Evolutionary conservation across 441 rosid genomes (phyloP).

Genomic region (Heliophila coronopifolia): DNA sequence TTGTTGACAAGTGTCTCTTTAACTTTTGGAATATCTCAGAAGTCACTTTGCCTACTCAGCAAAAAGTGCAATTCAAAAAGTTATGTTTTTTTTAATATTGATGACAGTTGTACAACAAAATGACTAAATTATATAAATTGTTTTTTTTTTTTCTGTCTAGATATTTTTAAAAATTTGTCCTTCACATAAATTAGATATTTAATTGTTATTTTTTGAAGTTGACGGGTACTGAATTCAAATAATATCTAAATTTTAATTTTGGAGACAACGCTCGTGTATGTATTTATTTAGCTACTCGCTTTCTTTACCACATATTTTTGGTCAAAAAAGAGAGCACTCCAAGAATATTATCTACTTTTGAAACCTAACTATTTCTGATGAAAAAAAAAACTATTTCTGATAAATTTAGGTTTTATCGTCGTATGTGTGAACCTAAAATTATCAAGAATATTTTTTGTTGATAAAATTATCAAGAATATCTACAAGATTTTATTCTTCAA

Average conservation of each 20-base stretch:
- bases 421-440: no score
- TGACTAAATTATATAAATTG: conserved; percentile 12
- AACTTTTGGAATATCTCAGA: conserved; percentile 24
- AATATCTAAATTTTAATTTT: conserved; percentile 10
- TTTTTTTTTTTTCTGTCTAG: not conserved
- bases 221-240: conserved; percentile 25
- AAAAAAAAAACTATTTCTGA: no score
- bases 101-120: conserved; percentile 19
- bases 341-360: not conserved
- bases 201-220: conserved; percentile 3
- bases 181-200: conserved; percentile 23
- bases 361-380: conserved; percentile 9
- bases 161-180: conserved; percentile 23
- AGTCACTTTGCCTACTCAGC: conserved; percentile 26
- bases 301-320: conserved; percentile 25
- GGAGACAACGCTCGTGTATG: conserved; percentile 25
- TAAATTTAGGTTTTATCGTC: no score
- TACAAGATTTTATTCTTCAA: no score
- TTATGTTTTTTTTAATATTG: not conserved
- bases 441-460: no score
- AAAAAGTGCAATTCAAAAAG: conserved; percentile 22
- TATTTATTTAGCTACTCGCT: conserved; percentile 23
- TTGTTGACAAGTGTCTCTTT: conserved; percentile 5
- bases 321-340: conserved; percentile 23
- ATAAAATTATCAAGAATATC: no score